These are phyloP conservation scores for Scedosporium minutisporum DNA, from an alignment of 2,329 filamentous ascomycete species.

Conservation along the genomic window DNA sequence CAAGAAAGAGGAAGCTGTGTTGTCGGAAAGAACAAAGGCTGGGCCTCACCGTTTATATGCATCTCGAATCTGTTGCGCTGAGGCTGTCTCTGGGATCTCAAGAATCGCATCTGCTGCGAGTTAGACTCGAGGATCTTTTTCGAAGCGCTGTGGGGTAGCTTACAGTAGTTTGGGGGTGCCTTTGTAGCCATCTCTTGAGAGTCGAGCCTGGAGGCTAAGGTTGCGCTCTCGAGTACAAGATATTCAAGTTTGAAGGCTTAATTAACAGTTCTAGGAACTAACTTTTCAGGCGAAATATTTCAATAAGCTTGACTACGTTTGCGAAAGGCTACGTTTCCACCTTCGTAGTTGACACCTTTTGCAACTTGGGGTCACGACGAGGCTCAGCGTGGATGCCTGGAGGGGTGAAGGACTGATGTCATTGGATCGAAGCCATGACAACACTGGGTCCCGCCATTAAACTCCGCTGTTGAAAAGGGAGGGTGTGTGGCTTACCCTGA, in stretches of 20 bases:
- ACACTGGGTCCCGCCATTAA: too few relatives aligned
- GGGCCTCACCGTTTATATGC: conserved; percentile 74
- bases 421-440: not conserved
- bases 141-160: conserved; percentile 14
- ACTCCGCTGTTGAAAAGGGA: too few relatives aligned
- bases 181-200: conserved; percentile 23
- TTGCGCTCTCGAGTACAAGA: not conserved
- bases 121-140: conserved; percentile 6
- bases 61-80: conserved; percentile 75
- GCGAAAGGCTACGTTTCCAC: not conserved
- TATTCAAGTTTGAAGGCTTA: not conserved
- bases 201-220: not conserved
- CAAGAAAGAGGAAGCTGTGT: not conserved
- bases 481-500: too few relatives aligned
- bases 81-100: conserved; percentile 63
- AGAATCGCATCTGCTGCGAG: conserved; percentile 56
- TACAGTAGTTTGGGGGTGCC: conserved; percentile 51
- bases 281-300: not conserved
- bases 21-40: not conserved
- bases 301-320: too few relatives aligned
- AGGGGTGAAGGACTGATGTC: not conserved
- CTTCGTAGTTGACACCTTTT: not conserved
- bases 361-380: not conserved
- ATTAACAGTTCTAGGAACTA: too few relatives aligned
- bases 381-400: conserved; percentile 7